phyloP scores from a whole-genome alignment of 2,329 filamentous ascomycete species.

The Claviceps sp. region DNA sequence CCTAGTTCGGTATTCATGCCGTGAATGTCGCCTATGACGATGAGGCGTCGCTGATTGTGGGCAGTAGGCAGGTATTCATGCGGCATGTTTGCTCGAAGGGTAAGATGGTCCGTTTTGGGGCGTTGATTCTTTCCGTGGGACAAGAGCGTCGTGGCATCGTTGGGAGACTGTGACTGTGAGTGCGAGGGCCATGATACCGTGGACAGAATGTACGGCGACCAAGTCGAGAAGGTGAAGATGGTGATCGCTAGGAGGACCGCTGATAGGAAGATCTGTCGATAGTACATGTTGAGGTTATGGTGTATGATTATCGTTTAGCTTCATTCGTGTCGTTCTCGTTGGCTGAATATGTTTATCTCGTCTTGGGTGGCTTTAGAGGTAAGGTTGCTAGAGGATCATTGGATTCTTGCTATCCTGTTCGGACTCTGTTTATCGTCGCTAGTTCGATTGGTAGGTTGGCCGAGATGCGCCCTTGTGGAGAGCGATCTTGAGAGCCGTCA shows the following conservation, averaged over 20 bases:
- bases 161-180: not conserved
- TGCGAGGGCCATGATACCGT: not conserved
- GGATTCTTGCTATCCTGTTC: no score
- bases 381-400: no score
- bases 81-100: conserved; percentile 18
- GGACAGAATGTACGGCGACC: not conserved
- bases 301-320: no score
- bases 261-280: not conserved
- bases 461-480: no score
- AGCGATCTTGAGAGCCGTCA: no score
- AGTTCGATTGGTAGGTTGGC: no score
- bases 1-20: conserved; percentile 61
- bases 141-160: not conserved
- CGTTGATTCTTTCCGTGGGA: not conserved
- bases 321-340: not conserved
- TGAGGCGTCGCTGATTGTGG: conserved; percentile 42
- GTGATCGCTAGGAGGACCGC: not conserved
- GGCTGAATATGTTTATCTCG: not conserved
- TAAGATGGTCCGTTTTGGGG: conserved; percentile 13
- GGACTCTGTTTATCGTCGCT: no score
- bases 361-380: not conserved
- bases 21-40: conserved; percentile 87
- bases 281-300: not conserved
- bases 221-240: not conserved
- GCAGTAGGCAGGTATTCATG: conserved; percentile 18